A percentile compares a stretch with the other conserved stretches of the same genome.
These are phyloP conservation scores for Raffaelea ambrosiae DNA, from an alignment of 2,329 filamentous ascomycete species.

Conservation along the genomic window DNA sequence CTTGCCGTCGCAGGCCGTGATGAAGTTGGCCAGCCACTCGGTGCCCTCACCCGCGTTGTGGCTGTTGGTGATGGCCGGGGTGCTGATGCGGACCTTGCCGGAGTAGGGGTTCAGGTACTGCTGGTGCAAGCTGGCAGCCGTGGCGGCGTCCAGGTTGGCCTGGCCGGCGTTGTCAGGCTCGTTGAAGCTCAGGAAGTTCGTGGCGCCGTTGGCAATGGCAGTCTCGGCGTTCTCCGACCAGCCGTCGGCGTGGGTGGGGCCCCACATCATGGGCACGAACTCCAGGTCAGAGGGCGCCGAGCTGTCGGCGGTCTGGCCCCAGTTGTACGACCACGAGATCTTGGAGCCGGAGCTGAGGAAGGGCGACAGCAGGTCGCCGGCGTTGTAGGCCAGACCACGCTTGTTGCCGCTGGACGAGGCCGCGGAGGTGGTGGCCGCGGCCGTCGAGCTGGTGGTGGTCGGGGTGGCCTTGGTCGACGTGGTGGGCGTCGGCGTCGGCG, in stretches of 20 bases:
- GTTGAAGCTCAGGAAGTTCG: conserved; percentile 59
- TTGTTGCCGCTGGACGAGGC: conserved; percentile 29
- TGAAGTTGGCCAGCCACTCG: conserved; percentile 44
- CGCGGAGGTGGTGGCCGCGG: conserved; percentile 8
- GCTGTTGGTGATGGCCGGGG: conserved; percentile 57
- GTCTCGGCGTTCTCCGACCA: conserved; percentile 44
- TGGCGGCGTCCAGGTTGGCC: conserved; percentile 44
- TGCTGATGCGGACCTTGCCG: conserved; percentile 44
- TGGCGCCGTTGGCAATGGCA: conserved; percentile 45
- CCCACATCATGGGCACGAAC: conserved; percentile 64
- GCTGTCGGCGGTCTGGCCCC: conserved; percentile 38
- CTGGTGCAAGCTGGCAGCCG: conserved; percentile 45
- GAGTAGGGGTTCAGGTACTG: conserved; percentile 46
- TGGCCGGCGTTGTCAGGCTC: conserved; percentile 58
- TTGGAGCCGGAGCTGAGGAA: conserved; percentile 35
- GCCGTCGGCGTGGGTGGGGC: conserved; percentile 33
- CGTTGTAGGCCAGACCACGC: conserved; percentile 64
- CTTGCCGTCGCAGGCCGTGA: conserved; percentile 38
- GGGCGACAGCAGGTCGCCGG: conserved; percentile 38
- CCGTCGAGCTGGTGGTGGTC: conserved; percentile 8
- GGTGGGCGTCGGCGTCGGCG: conserved; percentile 2
- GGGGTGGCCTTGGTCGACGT: conserved; percentile 4
- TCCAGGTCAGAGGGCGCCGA: conserved; percentile 35
- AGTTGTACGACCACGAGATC: conserved; percentile 61
- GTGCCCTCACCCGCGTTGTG: conserved; percentile 39